A percentile compares a stretch with the other conserved stretches of the same genome.
Conservation (phyloP, 2,329 filamentous ascomycete species). For the Trichoderma asperellum region DNA sequence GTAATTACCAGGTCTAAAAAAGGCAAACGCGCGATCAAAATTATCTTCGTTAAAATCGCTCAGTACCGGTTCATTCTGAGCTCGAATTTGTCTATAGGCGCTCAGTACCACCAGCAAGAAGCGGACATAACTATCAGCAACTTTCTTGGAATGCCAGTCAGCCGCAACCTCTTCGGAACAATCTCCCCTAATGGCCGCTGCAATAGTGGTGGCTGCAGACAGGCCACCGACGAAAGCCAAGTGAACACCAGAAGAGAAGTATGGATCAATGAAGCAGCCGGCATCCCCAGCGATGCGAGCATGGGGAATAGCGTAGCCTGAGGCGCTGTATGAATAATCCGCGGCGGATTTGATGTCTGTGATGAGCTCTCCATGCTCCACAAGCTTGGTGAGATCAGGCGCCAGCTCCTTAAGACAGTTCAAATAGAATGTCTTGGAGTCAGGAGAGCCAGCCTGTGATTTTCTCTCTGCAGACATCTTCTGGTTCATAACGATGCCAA, state of each 20-base stretch:
- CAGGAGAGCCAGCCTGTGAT: background rate
- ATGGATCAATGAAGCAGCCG: constrained; percentile 53
- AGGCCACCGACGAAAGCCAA: constrained; percentile 48
- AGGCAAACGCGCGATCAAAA: constrained; percentile 49
- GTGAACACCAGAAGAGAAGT: constrained; percentile 53
- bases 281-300: constrained; percentile 50
- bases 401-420: constrained; percentile 39
- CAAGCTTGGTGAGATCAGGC: constrained; percentile 37
- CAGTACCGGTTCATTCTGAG: constrained; percentile 44
- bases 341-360: constrained; percentile 46
- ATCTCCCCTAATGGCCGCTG: constrained; percentile 44
- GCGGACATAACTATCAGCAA: constrained; percentile 49
- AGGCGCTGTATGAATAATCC: constrained; percentile 52
- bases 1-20: constrained; percentile 45
- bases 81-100: constrained; percentile 44
- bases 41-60: constrained; percentile 47
- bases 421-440: constrained; percentile 40
- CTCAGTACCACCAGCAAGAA: constrained; percentile 43
- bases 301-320: constrained; percentile 45
- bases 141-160: constrained; percentile 49
- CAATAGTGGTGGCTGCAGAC: constrained; percentile 50
- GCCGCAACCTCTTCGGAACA: constrained; percentile 42
- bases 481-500: constrained; percentile 49
- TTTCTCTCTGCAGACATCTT: constrained; percentile 42
- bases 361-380: constrained; percentile 41